These are phyloP conservation scores for Petunia axillaris DNA, from an alignment of 257 asterid genomes.

Conservation along the genomic window DNA sequence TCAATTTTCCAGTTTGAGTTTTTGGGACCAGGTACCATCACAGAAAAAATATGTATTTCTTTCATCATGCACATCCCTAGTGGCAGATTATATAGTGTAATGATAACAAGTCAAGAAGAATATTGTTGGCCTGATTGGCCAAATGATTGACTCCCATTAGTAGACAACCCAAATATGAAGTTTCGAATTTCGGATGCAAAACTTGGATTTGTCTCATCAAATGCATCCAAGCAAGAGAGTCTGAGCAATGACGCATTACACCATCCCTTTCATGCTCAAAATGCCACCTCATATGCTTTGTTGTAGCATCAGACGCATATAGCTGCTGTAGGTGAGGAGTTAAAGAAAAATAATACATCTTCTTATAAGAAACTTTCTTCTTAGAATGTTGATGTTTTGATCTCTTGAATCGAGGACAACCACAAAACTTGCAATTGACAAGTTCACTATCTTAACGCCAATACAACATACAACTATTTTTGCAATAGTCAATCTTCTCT, in stretches of 20 bases:
- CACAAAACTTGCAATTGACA: background rate
- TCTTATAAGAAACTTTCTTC: background rate
- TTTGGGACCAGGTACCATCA: background rate
- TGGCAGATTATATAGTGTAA: background rate
- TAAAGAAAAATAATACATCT: conserved; percentile 1
- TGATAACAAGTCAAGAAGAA: too few species aligned
- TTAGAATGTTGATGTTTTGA: background rate
- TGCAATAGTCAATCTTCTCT: conserved; percentile 10
- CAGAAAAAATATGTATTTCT: background rate
- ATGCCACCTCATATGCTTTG: conserved; percentile 20
- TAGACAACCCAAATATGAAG: background rate
- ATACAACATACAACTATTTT: background rate
- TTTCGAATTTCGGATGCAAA: background rate
- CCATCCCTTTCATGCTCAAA: background rate
- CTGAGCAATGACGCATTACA: background rate
- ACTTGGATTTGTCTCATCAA: background rate
- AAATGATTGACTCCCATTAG: background rate
- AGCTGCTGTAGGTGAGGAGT: background rate
- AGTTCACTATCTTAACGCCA: background rate
- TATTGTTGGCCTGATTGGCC: background rate
- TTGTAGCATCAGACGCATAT: background rate
- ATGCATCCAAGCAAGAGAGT: conserved; percentile 17
- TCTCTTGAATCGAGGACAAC: background rate
- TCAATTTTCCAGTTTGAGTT: background rate
- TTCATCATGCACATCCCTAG: conserved; percentile 2